Percentiles rank a stretch among this genome's conserved stretches.
Evolutionary conservation across 2,329 filamentous ascomycete species (phyloP).

Genomic region (Xylariales sp.): DNA sequence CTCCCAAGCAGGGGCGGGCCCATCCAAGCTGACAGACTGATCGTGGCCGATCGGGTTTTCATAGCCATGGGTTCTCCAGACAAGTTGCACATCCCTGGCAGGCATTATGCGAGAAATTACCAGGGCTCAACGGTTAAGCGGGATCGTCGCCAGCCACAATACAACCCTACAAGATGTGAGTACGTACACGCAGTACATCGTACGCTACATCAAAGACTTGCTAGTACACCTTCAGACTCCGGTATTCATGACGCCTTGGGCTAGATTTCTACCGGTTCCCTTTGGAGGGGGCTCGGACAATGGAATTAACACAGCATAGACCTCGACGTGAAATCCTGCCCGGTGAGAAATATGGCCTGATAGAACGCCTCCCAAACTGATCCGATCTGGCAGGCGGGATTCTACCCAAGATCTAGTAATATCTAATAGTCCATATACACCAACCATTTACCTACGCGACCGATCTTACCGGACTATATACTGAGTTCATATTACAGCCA

Average conservation of each 20-base stretch:
- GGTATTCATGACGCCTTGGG: conserved; percentile 3
- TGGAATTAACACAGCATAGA: neutral
- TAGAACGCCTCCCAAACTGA: conserved; percentile 9
- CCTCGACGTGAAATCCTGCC: neutral
- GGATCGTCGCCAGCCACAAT: conserved; percentile 42
- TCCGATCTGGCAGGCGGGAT: neutral
- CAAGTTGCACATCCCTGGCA: conserved; percentile 35
- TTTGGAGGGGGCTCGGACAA: neutral
- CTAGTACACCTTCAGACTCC: conserved; percentile 3
- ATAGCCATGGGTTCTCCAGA: conserved; percentile 36
- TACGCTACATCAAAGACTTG: conserved; percentile 15
- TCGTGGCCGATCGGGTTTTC: conserved; percentile 38
- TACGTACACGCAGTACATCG: conserved; percentile 19
- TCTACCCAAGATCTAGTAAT: neutral
- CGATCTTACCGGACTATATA: conserved; percentile 11
- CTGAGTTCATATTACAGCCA: conserved; percentile 8
- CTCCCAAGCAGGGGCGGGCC: conserved; percentile 34
- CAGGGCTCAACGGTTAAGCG: conserved; percentile 41
- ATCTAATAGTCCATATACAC: neutral
- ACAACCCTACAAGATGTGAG: conserved; percentile 34
- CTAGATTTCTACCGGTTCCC: neutral
- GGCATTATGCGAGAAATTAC: conserved; percentile 41
- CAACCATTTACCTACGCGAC: conserved; percentile 9
- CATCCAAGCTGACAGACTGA: conserved; percentile 31
- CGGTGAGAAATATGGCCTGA: neutral